Percentiles rank a stretch among this genome's conserved stretches.
These are phyloP conservation scores for Plantago coronopus DNA, from an alignment of 305 asterid genomes.

Conservation along the genomic window DNA sequence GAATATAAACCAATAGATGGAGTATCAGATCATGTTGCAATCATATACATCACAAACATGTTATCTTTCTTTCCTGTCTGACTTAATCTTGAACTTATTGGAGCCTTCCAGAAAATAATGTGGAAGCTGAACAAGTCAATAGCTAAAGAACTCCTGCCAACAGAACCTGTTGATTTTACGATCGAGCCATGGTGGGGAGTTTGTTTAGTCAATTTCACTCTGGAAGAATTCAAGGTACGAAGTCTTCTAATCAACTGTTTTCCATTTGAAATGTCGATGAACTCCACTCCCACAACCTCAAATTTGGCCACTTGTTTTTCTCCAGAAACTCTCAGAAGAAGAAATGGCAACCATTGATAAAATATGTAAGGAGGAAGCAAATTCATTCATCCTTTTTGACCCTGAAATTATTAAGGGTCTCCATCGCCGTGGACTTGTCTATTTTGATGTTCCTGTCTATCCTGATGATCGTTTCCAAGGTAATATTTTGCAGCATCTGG, in stretches of 20 bases:
- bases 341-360: conserved; percentile 97
- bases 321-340: conserved; percentile 94
- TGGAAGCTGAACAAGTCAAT: conserved; percentile 99
- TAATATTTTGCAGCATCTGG: conserved; percentile 24
- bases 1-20: not conserved
- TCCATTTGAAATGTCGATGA: conserved; percentile 14
- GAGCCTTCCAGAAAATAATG: conserved; percentile 92
- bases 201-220: conserved; percentile 92
- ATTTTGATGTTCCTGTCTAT: conserved; percentile 94
- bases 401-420: conserved; percentile 85
- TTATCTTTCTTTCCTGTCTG: conserved; percentile 22
- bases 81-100: conserved; percentile 35
- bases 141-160: conserved; percentile 90
- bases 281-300: conserved; percentile 20
- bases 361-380: conserved; percentile 96
- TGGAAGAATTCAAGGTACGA: conserved; percentile 96
- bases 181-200: conserved; percentile 99
- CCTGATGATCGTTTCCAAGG: conserved; percentile 98
- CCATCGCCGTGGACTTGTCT: conserved; percentile 80
- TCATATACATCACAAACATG: conserved; percentile 23
- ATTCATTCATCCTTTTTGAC: conserved; percentile 83
- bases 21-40: conserved; percentile 1
- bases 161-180: conserved; percentile 81
- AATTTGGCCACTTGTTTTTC: conserved; percentile 19
- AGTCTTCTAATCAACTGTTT: conserved; percentile 19